A percentile compares a stretch with the other conserved stretches of the same genome.
Evolutionary conservation across 441 rosid genomes (phyloP).

Genomic region (Eruca vesicaria): DNA sequence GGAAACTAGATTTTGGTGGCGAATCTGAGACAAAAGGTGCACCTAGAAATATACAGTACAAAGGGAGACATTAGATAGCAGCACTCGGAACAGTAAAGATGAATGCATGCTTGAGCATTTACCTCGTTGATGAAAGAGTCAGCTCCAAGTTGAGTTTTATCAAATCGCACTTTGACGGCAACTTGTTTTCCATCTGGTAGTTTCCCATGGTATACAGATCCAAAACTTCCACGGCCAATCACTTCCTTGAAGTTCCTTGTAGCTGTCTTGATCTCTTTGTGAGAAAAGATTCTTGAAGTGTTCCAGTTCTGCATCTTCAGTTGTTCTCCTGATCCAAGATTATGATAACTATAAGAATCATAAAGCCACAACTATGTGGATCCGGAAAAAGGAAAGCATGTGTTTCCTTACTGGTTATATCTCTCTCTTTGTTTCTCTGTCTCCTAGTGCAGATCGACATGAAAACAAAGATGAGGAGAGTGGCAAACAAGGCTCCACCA

Average conservation of each 20-base stretch:
- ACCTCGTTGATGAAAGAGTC: constrained; percentile 96
- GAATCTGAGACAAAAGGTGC: constrained; percentile 68
- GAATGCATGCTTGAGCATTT: background rate
- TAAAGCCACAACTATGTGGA: background rate
- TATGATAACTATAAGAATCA: constrained; percentile 18
- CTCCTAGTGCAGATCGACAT: constrained; percentile 46
- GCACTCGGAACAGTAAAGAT: background rate
- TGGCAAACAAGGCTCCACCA: constrained; percentile 58
- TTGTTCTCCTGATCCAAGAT: constrained; percentile 45
- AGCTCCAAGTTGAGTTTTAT: constrained; percentile 81
- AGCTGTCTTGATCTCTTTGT: constrained; percentile 80
- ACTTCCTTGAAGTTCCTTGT: constrained; percentile 80
- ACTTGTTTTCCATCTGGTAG: constrained; percentile 74
- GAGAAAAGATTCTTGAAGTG: constrained; percentile 68
- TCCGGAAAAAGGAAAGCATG: constrained; percentile 1
- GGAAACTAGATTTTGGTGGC: constrained; percentile 85
- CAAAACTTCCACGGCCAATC: constrained; percentile 89
- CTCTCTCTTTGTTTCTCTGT: constrained; percentile 43
- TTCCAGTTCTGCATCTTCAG: constrained; percentile 80
- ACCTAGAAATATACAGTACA: constrained; percentile 48
- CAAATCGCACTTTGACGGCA: constrained; percentile 89
- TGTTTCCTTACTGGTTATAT: constrained; percentile 46
- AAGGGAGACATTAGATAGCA: constrained; percentile 2
- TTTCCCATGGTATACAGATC: constrained; percentile 85
- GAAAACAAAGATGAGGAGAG: constrained; percentile 39